Evolutionary conservation across 139 green algal species (phyloP), one percentile per base, ranked within the genome.

Genomic region (Asterochloris erici): DNA sequence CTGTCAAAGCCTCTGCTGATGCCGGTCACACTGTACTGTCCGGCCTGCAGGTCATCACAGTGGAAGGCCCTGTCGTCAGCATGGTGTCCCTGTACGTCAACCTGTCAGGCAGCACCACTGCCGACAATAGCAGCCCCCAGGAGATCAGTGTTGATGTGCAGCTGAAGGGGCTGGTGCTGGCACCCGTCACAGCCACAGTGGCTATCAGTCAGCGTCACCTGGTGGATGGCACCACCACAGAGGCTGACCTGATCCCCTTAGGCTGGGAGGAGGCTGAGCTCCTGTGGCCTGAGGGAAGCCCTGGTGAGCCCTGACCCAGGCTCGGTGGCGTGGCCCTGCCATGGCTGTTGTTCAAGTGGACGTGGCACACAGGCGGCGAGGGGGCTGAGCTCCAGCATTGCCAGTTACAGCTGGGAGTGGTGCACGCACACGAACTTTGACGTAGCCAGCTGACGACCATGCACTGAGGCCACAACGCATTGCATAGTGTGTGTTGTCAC

Each of bases 121-220:
- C 77, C 29, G 10, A 68, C 9, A 68, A 68, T 0, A 24, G 17
- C 79, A 83, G 63, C 68, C 13, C 28, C 14, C 79, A 78, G 29
- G 38, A 54, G 38, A 54, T 54, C 38, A 54, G 4, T 54, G 38
- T 54, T 2, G 38, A 54, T 54, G 38, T 54, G 4, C 38, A 54
- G 38, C 38, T 54, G 2, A 6, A 54, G 38, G 38, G 38, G 38
- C 38, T 54, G 38, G 38, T 54, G 38, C 38, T 54, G 38, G 38
- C 38, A 54, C 79, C 79, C 26, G 79, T 83, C 21, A 83, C 68
- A 24, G 79, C 68, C 79, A n/a, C n/a, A n/a, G 14, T 83, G 0
- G 15, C 29, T 11, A 21, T 83, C 15, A 38, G 15, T 26, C 78
- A 82, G 64, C 63, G 78, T 6, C 60, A 27, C 15, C 27, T 82